phyloP scores from a whole-genome alignment of 495 filamentous ascomycete genomes.

The Trichoderma parareesei region DNA sequence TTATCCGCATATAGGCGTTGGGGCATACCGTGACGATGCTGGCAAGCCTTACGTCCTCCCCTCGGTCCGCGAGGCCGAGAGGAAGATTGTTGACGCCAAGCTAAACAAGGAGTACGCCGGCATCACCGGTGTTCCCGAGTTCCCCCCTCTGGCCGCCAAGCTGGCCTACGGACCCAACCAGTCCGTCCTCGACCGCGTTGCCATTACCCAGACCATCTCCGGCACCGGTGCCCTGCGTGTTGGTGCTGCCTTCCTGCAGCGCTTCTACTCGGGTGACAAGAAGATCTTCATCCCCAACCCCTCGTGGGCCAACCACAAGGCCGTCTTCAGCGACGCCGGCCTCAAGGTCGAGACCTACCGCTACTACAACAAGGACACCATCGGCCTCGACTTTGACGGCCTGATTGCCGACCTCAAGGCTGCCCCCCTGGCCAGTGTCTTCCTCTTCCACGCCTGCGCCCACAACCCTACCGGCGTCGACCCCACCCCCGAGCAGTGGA shows the following conservation, averaged over 20 bases:
- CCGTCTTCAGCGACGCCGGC: constrained; percentile 89
- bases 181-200: constrained; percentile 67
- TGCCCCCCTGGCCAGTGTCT: constrained; percentile 75
- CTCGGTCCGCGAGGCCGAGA: constrained; percentile 82
- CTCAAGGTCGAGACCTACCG: constrained; percentile 88
- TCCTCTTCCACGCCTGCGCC: constrained; percentile 93
- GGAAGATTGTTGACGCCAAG: constrained; percentile 66
- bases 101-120: constrained; percentile 97
- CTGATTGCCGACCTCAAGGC: constrained; percentile 85
- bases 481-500: constrained; percentile 88
- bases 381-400: constrained; percentile 94
- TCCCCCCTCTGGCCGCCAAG: constrained; percentile 82
- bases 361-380: constrained; percentile 99
- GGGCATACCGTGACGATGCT: constrained; percentile 84
- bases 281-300: constrained; percentile 92
- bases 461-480: constrained; percentile 99
- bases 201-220: constrained; percentile 95
- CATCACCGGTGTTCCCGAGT: constrained; percentile 89
- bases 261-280: constrained; percentile 84
- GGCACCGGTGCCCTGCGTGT: constrained; percentile 94
- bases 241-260: constrained; percentile 83
- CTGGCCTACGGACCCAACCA: constrained; percentile 85
- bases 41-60: constrained; percentile 97
- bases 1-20: constrained; percentile 47
- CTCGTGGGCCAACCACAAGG: constrained; percentile 97